Evolutionary conservation across 2,329 filamentous ascomycete genomes (phyloP), one percentile per base, ranked within the genome.

Genomic region (Aspergillus sp.): DNA sequence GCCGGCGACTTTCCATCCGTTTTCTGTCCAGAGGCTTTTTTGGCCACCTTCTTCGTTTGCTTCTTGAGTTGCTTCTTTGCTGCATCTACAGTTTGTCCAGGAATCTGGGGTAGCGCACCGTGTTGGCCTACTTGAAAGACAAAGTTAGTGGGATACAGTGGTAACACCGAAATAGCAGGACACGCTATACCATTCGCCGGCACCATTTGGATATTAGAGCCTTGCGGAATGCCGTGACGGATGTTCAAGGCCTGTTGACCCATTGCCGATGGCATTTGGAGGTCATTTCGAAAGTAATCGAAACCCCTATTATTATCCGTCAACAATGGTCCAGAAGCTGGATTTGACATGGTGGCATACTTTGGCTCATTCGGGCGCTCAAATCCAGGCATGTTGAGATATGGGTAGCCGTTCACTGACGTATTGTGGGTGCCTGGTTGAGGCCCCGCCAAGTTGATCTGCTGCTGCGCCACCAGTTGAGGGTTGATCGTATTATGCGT

Each of bases 401-500:
- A 70, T 8, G 69, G 50, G 40, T 65, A 66, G 16, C 60, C 59
- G 50, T 61, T 65, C n/a, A 50, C 35, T 3, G 47, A 20, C 62
- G 54, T 4, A 66, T 53, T n/a, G 54, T 33, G 14, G 58, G 24
- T 20, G 62, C 62, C 16, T 61, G 66, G 19, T 50, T 62, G 14
- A 59, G 26, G 26, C 8, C 8, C 26, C 26, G 26, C 3, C 10
- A 30, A 11, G 26, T 8, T 8, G 9, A 30, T 45, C 14, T 58
- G 47, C 46, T 68, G 60, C 32, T 63, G 62, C 4, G 62, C 52
- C 5, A 74, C 63, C 36, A 69, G 74, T 30, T 71, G 70, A 0
- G 72, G 72, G 45, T 75, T 68, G 44, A 75, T 74, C 4, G 71
- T 73, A 30, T 64, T 67, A 50, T 71, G 66, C 41, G 63, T 65